Evolutionary conservation across 2,329 filamentous ascomycete species (phyloP).

Genomic region (Calonectria leucothoes): DNA sequence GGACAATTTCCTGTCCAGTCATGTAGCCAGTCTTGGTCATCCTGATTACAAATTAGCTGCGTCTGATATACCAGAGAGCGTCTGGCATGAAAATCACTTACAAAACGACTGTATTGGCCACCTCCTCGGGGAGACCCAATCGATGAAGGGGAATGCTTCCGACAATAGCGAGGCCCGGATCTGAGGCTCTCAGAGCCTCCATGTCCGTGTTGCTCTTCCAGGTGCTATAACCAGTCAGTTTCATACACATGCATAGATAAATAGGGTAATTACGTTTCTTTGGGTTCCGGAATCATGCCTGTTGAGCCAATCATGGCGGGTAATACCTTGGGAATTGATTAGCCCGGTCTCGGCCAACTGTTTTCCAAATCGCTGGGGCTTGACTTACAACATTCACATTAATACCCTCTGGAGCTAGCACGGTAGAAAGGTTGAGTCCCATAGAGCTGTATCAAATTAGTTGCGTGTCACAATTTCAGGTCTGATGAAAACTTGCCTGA

Average conservation of each 20-base stretch:
- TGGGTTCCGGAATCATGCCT: slow-evolving; percentile 49
- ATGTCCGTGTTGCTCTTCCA: slow-evolving; percentile 46
- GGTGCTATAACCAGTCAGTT: slow-evolving; percentile 32
- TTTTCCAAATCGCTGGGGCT: background rate
- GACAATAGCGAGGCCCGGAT: slow-evolving; percentile 50
- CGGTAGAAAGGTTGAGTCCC: slow-evolving; percentile 47
- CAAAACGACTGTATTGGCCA: slow-evolving; percentile 49
- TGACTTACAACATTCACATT: slow-evolving; percentile 49
- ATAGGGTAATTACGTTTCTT: slow-evolving; percentile 37
- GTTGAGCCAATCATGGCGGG: slow-evolving; percentile 52
- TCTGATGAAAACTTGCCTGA: slow-evolving; percentile 25
- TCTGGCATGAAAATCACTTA: slow-evolving; percentile 30
- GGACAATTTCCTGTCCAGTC: slow-evolving; percentile 27
- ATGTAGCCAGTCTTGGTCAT: slow-evolving; percentile 32
- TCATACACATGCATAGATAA: background rate
- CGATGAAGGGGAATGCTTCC: slow-evolving; percentile 48
- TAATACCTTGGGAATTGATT: slow-evolving; percentile 33
- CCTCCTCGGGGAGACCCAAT: slow-evolving; percentile 49
- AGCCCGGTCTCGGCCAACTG: background rate
- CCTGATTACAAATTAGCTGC: background rate
- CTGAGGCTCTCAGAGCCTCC: slow-evolving; percentile 42
- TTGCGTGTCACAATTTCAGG: background rate
- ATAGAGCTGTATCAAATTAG: slow-evolving; percentile 43
- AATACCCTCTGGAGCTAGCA: slow-evolving; percentile 46
- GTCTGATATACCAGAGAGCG: accelerated